A percentile compares a stretch with the other conserved stretches of the same genome.
These are phyloP conservation scores for Torulaspora globosa DNA, from an alignment of 1,139 yeast genomes.

Conservation along the genomic window DNA sequence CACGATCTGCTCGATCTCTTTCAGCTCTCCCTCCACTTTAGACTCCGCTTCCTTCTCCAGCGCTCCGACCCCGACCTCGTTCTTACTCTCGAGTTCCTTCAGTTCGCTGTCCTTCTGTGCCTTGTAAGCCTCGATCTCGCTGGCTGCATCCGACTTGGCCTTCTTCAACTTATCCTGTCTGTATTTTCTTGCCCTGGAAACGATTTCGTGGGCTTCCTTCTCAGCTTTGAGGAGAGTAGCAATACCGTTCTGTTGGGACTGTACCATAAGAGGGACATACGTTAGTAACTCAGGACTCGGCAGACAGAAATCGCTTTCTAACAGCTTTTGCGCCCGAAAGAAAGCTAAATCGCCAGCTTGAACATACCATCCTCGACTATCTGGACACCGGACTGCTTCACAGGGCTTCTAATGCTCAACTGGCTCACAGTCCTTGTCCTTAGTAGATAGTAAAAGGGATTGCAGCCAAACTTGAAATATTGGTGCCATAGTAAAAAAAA, in stretches of 20 bases:
- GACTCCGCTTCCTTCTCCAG: slow-evolving; percentile 69
- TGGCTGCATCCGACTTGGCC: slow-evolving; percentile 88
- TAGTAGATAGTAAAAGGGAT: slow-evolving; percentile 8
- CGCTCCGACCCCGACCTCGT: slow-evolving; percentile 42
- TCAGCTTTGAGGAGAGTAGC: slow-evolving; percentile 59
- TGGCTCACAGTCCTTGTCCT: not conserved
- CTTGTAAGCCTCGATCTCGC: slow-evolving; percentile 85
- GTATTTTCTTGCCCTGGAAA: slow-evolving; percentile 70
- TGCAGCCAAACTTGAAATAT: slow-evolving; percentile 12
- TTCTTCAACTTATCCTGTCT: slow-evolving; percentile 67
- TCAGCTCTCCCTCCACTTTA: slow-evolving; percentile 56
- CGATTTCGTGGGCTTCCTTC: slow-evolving; percentile 93
- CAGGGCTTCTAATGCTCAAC: not conserved
- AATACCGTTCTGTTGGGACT: slow-evolving; percentile 37
- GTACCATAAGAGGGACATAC: not conserved
- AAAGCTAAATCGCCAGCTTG: not conserved
- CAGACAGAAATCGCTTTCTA: not conserved
- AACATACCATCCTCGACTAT: slow-evolving; percentile 9
- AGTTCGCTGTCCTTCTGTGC: slow-evolving; percentile 79
- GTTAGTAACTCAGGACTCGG: slow-evolving; percentile 1
- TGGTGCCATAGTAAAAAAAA: not conserved
- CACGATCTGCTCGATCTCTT: slow-evolving; percentile 59
- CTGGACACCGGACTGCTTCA: not conserved
- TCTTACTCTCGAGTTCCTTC: slow-evolving; percentile 57
- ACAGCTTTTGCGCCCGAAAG: not conserved